Evolutionary conservation across 805 yeast genomes (phyloP), one percentile per base, ranked within the genome.

Genomic region (Priceomyces haplophilus): DNA sequence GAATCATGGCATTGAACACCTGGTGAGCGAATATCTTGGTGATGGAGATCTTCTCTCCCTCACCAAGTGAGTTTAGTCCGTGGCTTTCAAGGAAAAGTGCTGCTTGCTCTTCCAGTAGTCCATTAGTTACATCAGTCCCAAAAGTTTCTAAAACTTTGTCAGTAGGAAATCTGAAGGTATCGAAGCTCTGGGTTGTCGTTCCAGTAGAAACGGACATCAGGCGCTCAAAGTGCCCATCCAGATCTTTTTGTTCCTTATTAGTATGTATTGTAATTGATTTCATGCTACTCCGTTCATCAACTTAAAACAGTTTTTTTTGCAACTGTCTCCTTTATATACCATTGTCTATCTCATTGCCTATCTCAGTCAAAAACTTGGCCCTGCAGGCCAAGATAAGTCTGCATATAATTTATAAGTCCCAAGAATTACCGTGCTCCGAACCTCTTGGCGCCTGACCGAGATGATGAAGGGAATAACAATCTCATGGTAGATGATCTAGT

Each of bases 51-150:
- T 50, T 52, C 4, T 57, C 60, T 25, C 50, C 66, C 16, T 56
- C 61, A 7, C 71, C 71, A 24, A 65, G 52, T 25, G 44, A 53
- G 44, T 65, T 65, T 12, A 52, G 47, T 4, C 65, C 65, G 38
- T 42, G 48, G n/a, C 33, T 44, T 13, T 44, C 31, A 18, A 49
- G 40, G 5, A 25, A 34, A 13, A 44, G 36, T 13, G 44, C 34
- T 11, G 56, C 61, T 42, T 53, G 49, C 10, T 19, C 34, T 3
- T 41, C 25, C 17, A 51, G 46, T 17, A 81, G 67, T 3, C 93
- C 93, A 40, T 67, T 64, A 4, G 63, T 61, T 13, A 60, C 48
- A 50, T 73, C 65, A 2, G 86, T 71, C 7, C 60, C 55, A 48
- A 67, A 74, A 15, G 54, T 44, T 8, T 59, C 51, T 16, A 64